Base-by-base conservation (phyloP, 2,329 filamentous ascomycete species). In the Claviceps pazoutovae region DNA sequence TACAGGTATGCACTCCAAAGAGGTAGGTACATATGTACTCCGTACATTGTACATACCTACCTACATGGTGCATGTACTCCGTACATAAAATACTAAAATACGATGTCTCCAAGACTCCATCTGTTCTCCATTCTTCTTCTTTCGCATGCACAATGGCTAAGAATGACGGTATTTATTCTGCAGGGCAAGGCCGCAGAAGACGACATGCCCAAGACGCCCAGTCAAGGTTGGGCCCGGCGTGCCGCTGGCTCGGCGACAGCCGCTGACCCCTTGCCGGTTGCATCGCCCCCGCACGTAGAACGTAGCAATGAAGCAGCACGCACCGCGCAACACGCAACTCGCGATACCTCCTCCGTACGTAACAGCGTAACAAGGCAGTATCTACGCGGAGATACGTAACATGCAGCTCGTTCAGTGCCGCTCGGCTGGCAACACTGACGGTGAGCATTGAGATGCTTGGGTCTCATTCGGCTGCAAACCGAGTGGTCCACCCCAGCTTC, bases 381-480 rank as follows among this genome's bases (percentile, higher is more conserved):
- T 1, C 2, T 21, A 21, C 19, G 11, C 30, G 30, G 9, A 34
- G 30, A 34, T 34, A 34, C 30, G 30, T 9, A 34, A 4, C 30
- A 34, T 34, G 30, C 30, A 34, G 30, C 9, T 34, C 30, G 8
- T 34, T 34, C 9, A 17, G 17, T n/a, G 43, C 43, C 43, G 43
- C 43, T 44, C 34, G 23, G 43, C 43, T 30, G 43, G 23, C 13
- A 13, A 34, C 21, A 45, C 14, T 17, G 43, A 45, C 43, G 43
- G 43, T 49, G 41, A 48, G 38, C 57, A 63, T 62, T 56, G 57
- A 63, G 59, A 65, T 48, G 30, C 53, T 46, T 54, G 38, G 44
- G 38, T 52, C 64, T 66, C 60, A 61, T 59, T 67, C 67, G 67
- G 67, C 65, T 68, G 60, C 58, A 65, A 61, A 60, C 64, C 62